Evolutionary conservation across 2,329 filamentous ascomycete genomes (phyloP), one percentile per base, ranked within the genome.

Genomic region (Leptoxyphium fumago): DNA sequence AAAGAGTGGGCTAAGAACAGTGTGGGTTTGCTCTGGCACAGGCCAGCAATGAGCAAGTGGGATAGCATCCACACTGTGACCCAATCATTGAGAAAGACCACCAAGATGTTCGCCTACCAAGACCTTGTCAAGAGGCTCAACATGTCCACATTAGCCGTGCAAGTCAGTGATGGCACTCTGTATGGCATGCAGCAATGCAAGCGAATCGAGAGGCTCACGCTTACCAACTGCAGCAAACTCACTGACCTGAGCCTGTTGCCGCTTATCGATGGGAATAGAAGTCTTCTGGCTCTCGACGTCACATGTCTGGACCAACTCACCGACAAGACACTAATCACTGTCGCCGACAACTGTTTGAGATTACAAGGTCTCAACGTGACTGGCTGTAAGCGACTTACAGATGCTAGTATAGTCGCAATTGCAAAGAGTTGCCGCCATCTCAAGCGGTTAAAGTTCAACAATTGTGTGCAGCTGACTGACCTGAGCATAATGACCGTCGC

Each of bases 361-460:
- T 72, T 98, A 7, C 91, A 98, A 63, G 91, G 91, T 2, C 68
- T 98, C 42, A 98, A 98, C 58, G 82, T 98, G 49, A 89, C 89
- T 1, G 80, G 78, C 43, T 98, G 91, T 67, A 76, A 74, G 48
- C 81, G 77, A 57, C 79, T 96, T 43, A 87, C 87, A 7, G 89
- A 94, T 57, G 82, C 88, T 43, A 91, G 87, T 43, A 72, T 98
- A 62, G 75, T 87, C 41, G 70, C 73, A 10, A 74, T 98, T 29
- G 89, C 91, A 6, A 72, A 84, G 58, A 86, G 69, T 57, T 96
- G 91, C 67, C 79, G 74, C 51, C 85, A 84, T 57, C 77, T 98
- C 53, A 96, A 95, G 67, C 72, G 87, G 78, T 74, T 98, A 52
- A 98, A 98, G 75, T 74, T 98, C 48, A 98, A 96, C 63, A 84